phyloP scores from a whole-genome alignment of 139 green algal genomes.

The Dunaliella sp. region DNA sequence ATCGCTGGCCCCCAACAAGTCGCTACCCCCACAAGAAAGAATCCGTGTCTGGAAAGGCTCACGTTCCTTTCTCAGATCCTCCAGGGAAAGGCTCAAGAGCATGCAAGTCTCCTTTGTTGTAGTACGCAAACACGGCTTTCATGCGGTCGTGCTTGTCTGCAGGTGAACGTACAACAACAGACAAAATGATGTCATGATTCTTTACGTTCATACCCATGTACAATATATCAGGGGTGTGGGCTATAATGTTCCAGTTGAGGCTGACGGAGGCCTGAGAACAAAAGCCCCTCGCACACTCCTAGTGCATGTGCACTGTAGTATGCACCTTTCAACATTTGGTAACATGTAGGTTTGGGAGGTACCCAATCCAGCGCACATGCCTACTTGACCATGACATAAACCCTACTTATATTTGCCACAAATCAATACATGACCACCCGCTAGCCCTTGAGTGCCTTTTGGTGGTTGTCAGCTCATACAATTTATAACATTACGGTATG shows the following conservation, averaged over 20 bases:
- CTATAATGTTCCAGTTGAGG: too few species aligned
- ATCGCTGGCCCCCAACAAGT: too few species aligned
- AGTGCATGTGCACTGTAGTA: not conserved
- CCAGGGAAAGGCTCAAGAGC: slow-evolving; percentile 79
- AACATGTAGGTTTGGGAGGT: not conserved
- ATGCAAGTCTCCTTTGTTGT: slow-evolving; percentile 55
- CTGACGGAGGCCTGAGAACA: not conserved
- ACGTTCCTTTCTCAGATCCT: slow-evolving; percentile 69
- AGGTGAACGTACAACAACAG: not conserved
- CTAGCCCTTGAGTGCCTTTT: too few species aligned
- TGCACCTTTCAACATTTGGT: not conserved
- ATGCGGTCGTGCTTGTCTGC: slow-evolving; percentile 86
- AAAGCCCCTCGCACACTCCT: not conserved
- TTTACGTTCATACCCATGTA: too few species aligned
- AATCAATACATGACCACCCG: too few species aligned
- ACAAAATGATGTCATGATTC: not conserved
- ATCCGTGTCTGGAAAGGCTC: too few species aligned
- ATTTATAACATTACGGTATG: too few species aligned
- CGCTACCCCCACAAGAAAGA: too few species aligned
- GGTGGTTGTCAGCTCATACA: too few species aligned
- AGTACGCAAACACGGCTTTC: slow-evolving; percentile 71
- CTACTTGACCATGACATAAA: not conserved
- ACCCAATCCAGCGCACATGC: not conserved
- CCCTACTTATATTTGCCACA: not conserved
- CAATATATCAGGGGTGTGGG: too few species aligned